A percentile compares a stretch with the other conserved stretches of the same genome.
Conservation (phyloP, 192 early-diverging fungal species). For the Irineochytrium annulatum region DNA sequence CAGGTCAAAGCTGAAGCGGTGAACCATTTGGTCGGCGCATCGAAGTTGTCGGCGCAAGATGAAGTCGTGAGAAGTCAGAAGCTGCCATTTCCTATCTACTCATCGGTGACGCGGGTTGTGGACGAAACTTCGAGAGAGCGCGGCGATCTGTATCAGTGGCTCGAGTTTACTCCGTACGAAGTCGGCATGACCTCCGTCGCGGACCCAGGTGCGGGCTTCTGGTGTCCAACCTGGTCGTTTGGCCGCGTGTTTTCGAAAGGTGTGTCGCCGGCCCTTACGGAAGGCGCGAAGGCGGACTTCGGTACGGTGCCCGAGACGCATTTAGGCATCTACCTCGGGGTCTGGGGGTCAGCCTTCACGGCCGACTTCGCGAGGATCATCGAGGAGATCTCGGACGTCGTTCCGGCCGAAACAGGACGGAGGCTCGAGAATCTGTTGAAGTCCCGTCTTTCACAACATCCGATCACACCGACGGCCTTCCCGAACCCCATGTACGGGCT, state of each 20-base stretch:
- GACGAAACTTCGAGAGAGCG: conserved; percentile 1
- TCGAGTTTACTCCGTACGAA: conserved; percentile 38
- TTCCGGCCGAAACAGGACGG: conserved; percentile 11
- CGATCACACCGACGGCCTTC: conserved; percentile 29
- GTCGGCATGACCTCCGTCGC: conserved; percentile 16
- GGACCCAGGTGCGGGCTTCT: conserved; percentile 14
- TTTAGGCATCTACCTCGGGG: conserved; percentile 8
- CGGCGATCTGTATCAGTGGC: conserved; percentile 30
- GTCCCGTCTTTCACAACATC: too few relatives aligned
- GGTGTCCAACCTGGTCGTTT: conserved; percentile 30
- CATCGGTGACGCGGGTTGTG: conserved; percentile 17
- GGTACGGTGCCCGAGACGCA: conserved; percentile 4
- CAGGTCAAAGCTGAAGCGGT: too few relatives aligned
- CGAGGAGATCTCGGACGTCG: conserved; percentile 23
- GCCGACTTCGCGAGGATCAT: conserved; percentile 31
- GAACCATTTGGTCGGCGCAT: neutral
- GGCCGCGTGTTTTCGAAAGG: conserved; percentile 20
- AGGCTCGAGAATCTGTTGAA: conserved; percentile 17
- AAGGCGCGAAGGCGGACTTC: neutral
- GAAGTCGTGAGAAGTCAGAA: neutral
- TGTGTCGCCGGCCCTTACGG: neutral
- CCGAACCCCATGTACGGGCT: conserved; percentile 30
- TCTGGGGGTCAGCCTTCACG: conserved; percentile 42
- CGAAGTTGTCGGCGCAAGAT: conserved; percentile 8
- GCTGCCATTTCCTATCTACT: conserved; percentile 17